phyloP scores from a whole-genome alignment of 495 filamentous ascomycete species.

The Talaromyces trachyspermus region DNA sequence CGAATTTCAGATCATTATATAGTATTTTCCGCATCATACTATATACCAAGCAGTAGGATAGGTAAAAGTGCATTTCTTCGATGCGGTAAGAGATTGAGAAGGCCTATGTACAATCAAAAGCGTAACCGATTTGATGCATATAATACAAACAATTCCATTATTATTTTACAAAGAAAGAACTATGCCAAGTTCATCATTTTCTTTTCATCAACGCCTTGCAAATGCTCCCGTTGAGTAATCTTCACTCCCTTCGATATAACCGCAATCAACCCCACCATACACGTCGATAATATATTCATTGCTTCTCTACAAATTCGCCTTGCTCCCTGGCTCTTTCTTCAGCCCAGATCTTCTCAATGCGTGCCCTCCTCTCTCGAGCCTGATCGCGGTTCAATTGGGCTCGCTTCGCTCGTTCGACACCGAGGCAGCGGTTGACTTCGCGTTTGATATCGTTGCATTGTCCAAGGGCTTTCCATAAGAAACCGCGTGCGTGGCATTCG shows the following conservation, averaged over 20 bases:
- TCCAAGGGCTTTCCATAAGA: conserved; percentile 79
- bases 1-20: neutral
- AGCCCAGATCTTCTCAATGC: conserved; percentile 67
- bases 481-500: conserved; percentile 89
- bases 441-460: conserved; percentile 84
- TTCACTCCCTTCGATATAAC: neutral
- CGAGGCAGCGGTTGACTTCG: conserved; percentile 73
- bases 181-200: neutral
- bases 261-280: neutral
- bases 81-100: neutral
- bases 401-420: conserved; percentile 66
- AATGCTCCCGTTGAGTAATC: neutral
- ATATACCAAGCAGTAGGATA: too few relatives aligned
- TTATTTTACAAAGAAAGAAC: neutral
- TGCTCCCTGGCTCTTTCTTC: conserved; percentile 41
- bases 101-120: neutral
- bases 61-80: too few relatives aligned
- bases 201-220: neutral
- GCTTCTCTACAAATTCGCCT: conserved; percentile 17
- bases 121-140: neutral
- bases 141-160: too few relatives aligned
- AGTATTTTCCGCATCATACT: neutral
- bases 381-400: conserved; percentile 68
- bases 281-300: neutral
- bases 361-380: conserved; percentile 59